Percentiles rank a stretch among this genome's conserved stretches.
Evolutionary conservation across 2,329 filamentous ascomycete species (phyloP).

Genomic region (Colletotrichum karsti): DNA sequence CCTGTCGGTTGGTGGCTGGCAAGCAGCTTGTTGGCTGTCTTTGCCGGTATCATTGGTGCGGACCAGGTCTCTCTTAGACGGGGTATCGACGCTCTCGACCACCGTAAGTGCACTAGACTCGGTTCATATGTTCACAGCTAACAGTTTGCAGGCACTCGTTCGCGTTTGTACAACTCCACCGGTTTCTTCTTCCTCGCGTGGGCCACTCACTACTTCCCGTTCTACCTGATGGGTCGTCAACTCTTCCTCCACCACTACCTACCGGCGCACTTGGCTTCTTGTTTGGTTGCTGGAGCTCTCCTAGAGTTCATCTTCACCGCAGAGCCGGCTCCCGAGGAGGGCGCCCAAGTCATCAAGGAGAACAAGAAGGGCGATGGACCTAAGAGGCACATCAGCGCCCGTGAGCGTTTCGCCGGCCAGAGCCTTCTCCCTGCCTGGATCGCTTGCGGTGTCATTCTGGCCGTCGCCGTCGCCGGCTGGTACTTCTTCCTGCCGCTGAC

Average conservation of each 20-base stretch:
- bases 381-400: slow-evolving; percentile 76
- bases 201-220: slow-evolving; percentile 97
- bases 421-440: slow-evolving; percentile 83
- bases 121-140: slow-evolving; percentile 32
- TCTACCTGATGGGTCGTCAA: slow-evolving; percentile 98
- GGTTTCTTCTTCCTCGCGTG: slow-evolving; percentile 99
- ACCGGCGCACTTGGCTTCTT: slow-evolving; percentile 90
- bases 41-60: slow-evolving; percentile 88
- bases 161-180: slow-evolving; percentile 96
- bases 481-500: slow-evolving; percentile 95
- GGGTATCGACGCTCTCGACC: slow-evolving; percentile 91
- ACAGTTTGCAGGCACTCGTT: slow-evolving; percentile 76
- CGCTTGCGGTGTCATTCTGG: slow-evolving; percentile 75
- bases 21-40: slow-evolving; percentile 91
- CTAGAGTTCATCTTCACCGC: slow-evolving; percentile 97
- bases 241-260: slow-evolving; percentile 98
- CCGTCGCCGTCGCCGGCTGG: slow-evolving; percentile 78
- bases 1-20: slow-evolving; percentile 97
- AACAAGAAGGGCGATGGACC: slow-evolving; percentile 53
- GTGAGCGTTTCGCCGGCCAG: slow-evolving; percentile 82
- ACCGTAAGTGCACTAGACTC: slow-evolving; percentile 71
- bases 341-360: slow-evolving; percentile 50
- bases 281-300: slow-evolving; percentile 87
- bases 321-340: slow-evolving; percentile 73
- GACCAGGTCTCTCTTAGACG: slow-evolving; percentile 94